Conservation (phyloP, 202 grass and related monocot species). For the Eragrostis tef region DNA sequence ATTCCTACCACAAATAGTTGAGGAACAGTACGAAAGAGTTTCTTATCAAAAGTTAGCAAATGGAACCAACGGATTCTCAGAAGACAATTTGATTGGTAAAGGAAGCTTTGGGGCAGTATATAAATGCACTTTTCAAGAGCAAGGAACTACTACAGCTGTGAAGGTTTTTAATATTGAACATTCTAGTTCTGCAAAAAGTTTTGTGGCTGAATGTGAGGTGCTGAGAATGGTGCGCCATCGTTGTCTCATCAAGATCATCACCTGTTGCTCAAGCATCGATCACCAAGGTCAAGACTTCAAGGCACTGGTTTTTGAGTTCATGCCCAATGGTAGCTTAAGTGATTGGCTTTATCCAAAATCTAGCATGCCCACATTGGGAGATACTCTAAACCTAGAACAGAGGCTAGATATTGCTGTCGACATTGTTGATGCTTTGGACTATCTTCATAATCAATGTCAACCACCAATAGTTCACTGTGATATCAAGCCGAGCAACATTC, state of each 20-base stretch:
- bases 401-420: slow-evolving; percentile 54
- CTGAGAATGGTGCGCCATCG: slow-evolving; percentile 37
- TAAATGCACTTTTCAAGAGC: slow-evolving; percentile 17
- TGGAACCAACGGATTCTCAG: slow-evolving; percentile 44
- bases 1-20: too few relatives aligned
- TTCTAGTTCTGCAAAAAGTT: slow-evolving; percentile 38
- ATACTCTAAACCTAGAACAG: slow-evolving; percentile 40
- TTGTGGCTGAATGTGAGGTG: slow-evolving; percentile 44
- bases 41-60: slow-evolving; percentile 35
- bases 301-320: slow-evolving; percentile 48
- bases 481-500: slow-evolving; percentile 40
- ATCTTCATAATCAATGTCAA: slow-evolving; percentile 51
- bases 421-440: slow-evolving; percentile 51
- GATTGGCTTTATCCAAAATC: slow-evolving; percentile 32
- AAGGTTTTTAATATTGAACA: slow-evolving; percentile 47
- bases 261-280: slow-evolving; percentile 35
- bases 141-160: not conserved
- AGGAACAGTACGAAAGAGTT: slow-evolving; percentile 8
- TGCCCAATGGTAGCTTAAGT: slow-evolving; percentile 41
- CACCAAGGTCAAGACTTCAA: slow-evolving; percentile 45
- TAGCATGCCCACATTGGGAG: not conserved
- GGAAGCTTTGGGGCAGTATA: slow-evolving; percentile 47
- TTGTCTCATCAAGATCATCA: slow-evolving; percentile 51
- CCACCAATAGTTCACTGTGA: slow-evolving; percentile 50
- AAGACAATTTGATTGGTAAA: slow-evolving; percentile 45